Base-by-base conservation (phyloP, 148 eudicot genomes). In the Pharnaceum exiguum region DNA sequence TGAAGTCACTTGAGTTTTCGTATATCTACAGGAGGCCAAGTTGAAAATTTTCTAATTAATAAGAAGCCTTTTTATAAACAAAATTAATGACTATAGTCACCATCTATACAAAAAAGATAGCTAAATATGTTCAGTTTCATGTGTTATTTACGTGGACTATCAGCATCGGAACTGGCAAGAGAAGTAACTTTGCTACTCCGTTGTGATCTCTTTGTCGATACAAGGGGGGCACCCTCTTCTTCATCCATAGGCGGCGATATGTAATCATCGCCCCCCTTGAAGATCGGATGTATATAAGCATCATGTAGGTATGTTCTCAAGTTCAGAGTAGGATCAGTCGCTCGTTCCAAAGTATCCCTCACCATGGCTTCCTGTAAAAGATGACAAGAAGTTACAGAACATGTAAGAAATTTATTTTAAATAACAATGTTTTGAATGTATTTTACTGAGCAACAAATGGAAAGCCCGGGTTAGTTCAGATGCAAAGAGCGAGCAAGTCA, bases 271-370 rank as follows among this genome's bases (percentile, higher is more conserved):
- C 74, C 70, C 1, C 76, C 69, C 67, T 85, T 88, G 72, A 93
- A 88, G 35, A 83, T 74, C 3, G 96, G 98, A 62, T 88, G 96
- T 31, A 81, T 19, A 32, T 93, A 93, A 10, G 98, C 95, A 66
- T 88, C 89, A 18, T 73, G 70, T 17, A 93, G 75, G 71, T 93
- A 93, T 5, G 73, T 72, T 78, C 79, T 78, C 70, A 93, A 24
- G 78, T 88, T 77, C n/a, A 93, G 55, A 45, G 70, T 67, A 27
- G 98, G 96, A 29, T 93, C 95, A 6, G 89, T 88, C 30, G 98
- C 95, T 50, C 73, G 70, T 62, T 93, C 98, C 19, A 93, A 51
- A 21, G 95, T 93, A 68, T 93, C 98, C 73, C 79, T 88, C 73
- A 83, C 77, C 90, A 83, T 75, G 36, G 98, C 95, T 46, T 93